Percentiles rank a stretch among this genome's conserved stretches.
Evolutionary conservation across 2,329 filamentous ascomycete genomes (phyloP).

Genomic region (Fusarium neocosmosporiellum): DNA sequence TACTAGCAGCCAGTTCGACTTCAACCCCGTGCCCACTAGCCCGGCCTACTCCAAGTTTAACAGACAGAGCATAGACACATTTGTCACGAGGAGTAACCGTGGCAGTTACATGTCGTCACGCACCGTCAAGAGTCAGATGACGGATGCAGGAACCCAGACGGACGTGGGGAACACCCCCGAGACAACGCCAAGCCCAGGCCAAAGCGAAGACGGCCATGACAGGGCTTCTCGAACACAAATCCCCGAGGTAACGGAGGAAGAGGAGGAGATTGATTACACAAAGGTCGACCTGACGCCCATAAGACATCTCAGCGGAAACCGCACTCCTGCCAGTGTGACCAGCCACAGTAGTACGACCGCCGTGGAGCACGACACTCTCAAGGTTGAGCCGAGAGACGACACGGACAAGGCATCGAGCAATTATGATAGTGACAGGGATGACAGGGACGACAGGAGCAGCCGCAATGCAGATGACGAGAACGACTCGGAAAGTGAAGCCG

Average conservation of each 20-base stretch:
- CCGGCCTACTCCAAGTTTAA: slow-evolving; percentile 71
- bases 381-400: slow-evolving; percentile 39
- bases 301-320: slow-evolving; percentile 54
- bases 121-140: slow-evolving; percentile 77
- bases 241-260: slow-evolving; percentile 53
- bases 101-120: slow-evolving; percentile 81
- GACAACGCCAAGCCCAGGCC: slow-evolving; percentile 65
- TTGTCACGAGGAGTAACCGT: slow-evolving; percentile 68
- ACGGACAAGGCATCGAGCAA: slow-evolving; percentile 40
- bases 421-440: slow-evolving; percentile 41
- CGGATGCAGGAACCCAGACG: slow-evolving; percentile 75
- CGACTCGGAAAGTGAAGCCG: slow-evolving; percentile 34
- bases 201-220: slow-evolving; percentile 63
- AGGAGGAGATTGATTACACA: slow-evolving; percentile 70
- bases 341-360: slow-evolving; percentile 36
- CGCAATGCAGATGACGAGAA: slow-evolving; percentile 43
- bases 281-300: slow-evolving; percentile 66
- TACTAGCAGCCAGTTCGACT: slow-evolving; percentile 84
- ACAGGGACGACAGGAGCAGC: slow-evolving; percentile 41
- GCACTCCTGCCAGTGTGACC: slow-evolving; percentile 31
- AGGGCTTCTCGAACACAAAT: slow-evolving; percentile 55
- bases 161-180: slow-evolving; percentile 63
- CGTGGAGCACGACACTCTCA: slow-evolving; percentile 35
- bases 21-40: slow-evolving; percentile 79
- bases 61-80: slow-evolving; percentile 77